These are phyloP conservation scores for Serpula lacrymans DNA, from an alignment of 768 basidiomycete species.

Conservation along the genomic window DNA sequence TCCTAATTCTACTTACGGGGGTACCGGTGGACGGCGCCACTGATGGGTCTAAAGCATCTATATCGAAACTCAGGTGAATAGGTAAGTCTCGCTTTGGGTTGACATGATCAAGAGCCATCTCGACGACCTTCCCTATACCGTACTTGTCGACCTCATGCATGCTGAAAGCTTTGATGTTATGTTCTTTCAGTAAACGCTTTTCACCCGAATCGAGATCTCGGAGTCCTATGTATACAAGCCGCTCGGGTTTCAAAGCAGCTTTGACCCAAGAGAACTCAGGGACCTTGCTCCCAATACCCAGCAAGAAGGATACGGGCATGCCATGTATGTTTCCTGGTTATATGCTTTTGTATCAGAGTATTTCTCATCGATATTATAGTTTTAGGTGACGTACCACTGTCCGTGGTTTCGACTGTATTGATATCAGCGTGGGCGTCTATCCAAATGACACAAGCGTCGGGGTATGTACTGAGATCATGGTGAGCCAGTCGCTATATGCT, in stretches of 20 bases:
- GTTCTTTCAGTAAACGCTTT: constrained; percentile 77
- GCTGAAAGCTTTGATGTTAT: constrained; percentile 80
- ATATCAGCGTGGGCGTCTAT: constrained; percentile 97
- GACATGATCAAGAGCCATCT: constrained; percentile 94
- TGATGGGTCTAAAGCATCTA: constrained; percentile 89
- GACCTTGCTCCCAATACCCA: constrained; percentile 42
- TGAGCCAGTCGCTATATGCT: background rate
- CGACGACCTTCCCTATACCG: constrained; percentile 91
- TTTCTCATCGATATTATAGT: constrained; percentile 6
- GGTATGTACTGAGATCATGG: constrained; percentile 49
- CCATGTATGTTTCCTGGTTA: constrained; percentile 89
- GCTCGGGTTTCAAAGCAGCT: constrained; percentile 62
- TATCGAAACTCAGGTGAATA: constrained; percentile 95
- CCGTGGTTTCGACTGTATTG: constrained; percentile 84
- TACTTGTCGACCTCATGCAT: constrained; percentile 92
- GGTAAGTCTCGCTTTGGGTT: constrained; percentile 81
- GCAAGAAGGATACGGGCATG: constrained; percentile 94
- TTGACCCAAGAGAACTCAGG: constrained; percentile 57
- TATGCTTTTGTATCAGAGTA: background rate
- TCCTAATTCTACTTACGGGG: constrained; percentile 49
- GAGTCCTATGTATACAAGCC: constrained; percentile 94
- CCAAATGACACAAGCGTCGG: constrained; percentile 90
- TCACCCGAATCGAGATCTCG: constrained; percentile 91
- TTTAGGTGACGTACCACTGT: constrained; percentile 46
- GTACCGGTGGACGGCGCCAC: constrained; percentile 91